These are phyloP conservation scores for Arachnomyces sp. DNA, from an alignment of 2,329 filamentous ascomycete genomes.

Conservation along the genomic window DNA sequence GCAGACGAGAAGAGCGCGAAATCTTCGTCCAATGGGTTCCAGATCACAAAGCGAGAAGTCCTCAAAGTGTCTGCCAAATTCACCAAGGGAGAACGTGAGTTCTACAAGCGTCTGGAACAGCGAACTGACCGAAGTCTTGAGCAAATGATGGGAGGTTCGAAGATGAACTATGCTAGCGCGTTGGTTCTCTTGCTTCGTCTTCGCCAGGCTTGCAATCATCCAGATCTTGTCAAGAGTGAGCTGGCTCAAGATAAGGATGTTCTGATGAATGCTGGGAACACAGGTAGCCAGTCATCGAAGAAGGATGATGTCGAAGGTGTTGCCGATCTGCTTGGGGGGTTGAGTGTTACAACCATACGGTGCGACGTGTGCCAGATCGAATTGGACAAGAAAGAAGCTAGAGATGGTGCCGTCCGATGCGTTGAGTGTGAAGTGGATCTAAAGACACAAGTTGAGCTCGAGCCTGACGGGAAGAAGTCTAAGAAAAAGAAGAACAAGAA, in stretches of 20 bases:
- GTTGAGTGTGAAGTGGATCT: constrained; percentile 68
- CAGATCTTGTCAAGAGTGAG: constrained; percentile 76
- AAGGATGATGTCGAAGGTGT: constrained; percentile 70
- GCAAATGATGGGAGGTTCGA: constrained; percentile 73
- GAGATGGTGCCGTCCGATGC: constrained; percentile 54
- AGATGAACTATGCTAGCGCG: constrained; percentile 86
- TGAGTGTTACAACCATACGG: constrained; percentile 68
- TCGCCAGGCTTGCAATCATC: constrained; percentile 91
- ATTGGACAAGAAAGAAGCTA: constrained; percentile 51
- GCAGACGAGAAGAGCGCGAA: constrained; percentile 42
- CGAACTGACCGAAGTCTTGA: constrained; percentile 81
- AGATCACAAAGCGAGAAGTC: constrained; percentile 85
- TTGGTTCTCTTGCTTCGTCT: constrained; percentile 85
- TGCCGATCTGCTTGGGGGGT: constrained; percentile 75
- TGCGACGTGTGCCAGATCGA: constrained; percentile 77
- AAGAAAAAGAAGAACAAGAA: constrained; percentile 44
- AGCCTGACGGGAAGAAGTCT: constrained; percentile 30
- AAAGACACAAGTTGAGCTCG: constrained; percentile 44
- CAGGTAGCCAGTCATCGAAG: constrained; percentile 43
- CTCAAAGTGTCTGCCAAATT: constrained; percentile 73
- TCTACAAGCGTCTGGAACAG: constrained; percentile 76
- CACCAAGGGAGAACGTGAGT: constrained; percentile 68
- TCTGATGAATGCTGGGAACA: constrained; percentile 51
- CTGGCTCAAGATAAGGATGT: constrained; percentile 83
- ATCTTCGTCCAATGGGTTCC: constrained; percentile 61